phyloP scores from a whole-genome alignment of 768 basidiomycete species.

The Leccinum broughii region DNA sequence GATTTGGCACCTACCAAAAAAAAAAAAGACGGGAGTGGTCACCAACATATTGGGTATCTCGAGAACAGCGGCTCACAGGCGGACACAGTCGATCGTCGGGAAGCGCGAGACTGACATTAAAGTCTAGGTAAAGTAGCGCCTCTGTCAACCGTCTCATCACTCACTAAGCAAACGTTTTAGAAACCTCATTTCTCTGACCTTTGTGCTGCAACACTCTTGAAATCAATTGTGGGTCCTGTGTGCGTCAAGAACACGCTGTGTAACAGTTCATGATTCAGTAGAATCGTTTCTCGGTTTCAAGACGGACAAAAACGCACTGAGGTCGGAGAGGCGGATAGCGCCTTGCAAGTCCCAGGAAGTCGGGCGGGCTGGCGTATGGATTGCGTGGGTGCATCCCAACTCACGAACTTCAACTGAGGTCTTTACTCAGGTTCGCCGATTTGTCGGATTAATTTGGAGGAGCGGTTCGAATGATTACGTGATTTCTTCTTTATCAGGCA shows the following conservation, averaged over 20 bases:
- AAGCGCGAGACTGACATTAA: constrained; percentile 58
- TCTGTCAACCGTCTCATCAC: constrained; percentile 70
- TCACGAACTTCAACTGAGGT: neutral
- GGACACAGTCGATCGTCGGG: constrained; percentile 78
- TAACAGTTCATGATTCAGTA: constrained; percentile 5
- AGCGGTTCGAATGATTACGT: neutral
- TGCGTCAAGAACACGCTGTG: constrained; percentile 27
- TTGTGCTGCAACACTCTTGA: constrained; percentile 68
- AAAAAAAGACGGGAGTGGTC: neutral
- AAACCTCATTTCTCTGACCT: constrained; percentile 43
- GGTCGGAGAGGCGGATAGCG: constrained; percentile 55
- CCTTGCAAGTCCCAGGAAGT: constrained; percentile 61
- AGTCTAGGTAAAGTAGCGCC: constrained; percentile 76
- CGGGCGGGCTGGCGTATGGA: constrained; percentile 46
- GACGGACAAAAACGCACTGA: constrained; percentile 42
- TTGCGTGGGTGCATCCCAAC: neutral
- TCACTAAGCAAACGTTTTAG: constrained; percentile 10
- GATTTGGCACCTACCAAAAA: constrained; percentile 62
- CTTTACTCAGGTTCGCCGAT: neutral
- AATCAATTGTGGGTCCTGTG: constrained; percentile 59
- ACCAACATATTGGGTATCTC: neutral
- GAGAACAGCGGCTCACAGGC: constrained; percentile 54
- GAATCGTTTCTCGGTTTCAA: neutral
- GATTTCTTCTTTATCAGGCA: neutral
- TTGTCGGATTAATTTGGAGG: neutral